These are phyloP conservation scores for Tulasnella calospora DNA, from an alignment of 768 basidiomycete genomes.

Conservation along the genomic window DNA sequence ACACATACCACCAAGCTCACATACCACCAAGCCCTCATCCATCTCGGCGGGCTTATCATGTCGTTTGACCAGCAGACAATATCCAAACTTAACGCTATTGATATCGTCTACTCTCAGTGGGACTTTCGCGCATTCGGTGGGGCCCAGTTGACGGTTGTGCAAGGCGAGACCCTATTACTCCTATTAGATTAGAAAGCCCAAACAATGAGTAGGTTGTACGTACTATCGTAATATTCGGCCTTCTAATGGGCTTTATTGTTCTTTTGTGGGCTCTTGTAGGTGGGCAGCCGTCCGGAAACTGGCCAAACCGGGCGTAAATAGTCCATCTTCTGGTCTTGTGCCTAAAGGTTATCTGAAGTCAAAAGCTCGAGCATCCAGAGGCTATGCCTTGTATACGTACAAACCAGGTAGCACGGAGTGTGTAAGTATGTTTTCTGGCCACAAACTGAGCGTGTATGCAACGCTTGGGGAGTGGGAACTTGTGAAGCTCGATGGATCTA, in stretches of 20 bases:
- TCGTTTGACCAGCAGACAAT: too few species aligned
- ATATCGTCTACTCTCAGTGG: too few species aligned
- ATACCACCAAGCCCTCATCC: too few species aligned
- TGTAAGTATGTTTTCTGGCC: neutral
- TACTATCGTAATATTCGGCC: neutral
- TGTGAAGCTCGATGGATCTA: neutral
- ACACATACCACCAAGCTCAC: too few species aligned
- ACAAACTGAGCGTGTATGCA: neutral
- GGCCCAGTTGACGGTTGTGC: too few species aligned
- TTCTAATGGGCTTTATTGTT: neutral
- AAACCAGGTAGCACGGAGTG: neutral
- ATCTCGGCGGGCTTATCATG: too few species aligned
- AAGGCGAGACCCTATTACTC: too few species aligned
- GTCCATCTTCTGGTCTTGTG: neutral
- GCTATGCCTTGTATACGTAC: neutral
- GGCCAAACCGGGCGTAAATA: neutral
- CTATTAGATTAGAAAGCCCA: neutral
- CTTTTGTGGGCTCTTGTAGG: neutral
- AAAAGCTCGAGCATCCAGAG: neutral
- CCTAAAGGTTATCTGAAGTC: neutral
- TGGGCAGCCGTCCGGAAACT: neutral
- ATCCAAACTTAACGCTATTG: too few species aligned
- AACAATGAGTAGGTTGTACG: neutral
- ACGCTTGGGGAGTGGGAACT: neutral
- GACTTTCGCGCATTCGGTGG: too few species aligned